Evolutionary conservation across 73 alveolate species (phyloP).

Genomic region (Halteria grandinella): DNA sequence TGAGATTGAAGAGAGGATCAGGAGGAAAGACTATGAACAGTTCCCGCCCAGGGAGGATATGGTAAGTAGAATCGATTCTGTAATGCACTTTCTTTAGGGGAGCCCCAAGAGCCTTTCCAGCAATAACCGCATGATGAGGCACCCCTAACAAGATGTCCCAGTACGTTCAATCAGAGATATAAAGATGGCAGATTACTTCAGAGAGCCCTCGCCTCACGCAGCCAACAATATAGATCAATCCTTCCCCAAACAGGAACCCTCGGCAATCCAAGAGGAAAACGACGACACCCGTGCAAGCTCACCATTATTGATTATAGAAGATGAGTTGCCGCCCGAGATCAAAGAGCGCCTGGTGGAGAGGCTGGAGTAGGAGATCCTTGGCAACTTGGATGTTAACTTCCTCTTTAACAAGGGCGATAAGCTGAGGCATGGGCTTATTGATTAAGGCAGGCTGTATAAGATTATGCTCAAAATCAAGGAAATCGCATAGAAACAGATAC

Average conservation of each 20-base stretch:
- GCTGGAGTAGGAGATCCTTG: slow-evolving; percentile 29
- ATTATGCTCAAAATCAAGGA: slow-evolving; percentile 37
- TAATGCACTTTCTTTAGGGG: too few species aligned
- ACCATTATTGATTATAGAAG: neutral
- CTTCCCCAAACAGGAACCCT: neutral
- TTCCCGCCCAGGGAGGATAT: neutral
- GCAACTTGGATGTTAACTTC: slow-evolving; percentile 43
- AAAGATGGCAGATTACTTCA: slow-evolving; percentile 56
- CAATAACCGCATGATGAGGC: neutral
- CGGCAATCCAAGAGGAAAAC: neutral
- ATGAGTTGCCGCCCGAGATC: too few species aligned
- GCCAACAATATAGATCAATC: too few species aligned
- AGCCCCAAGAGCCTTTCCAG: too few species aligned
- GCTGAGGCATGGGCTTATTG: slow-evolving; percentile 10
- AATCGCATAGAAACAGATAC: slow-evolving; percentile 14
- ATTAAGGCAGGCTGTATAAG: neutral
- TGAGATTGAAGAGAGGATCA: neutral
- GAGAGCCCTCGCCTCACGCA: neutral
- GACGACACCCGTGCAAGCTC: too few species aligned
- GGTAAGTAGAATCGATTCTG: too few species aligned
- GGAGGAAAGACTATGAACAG: neutral
- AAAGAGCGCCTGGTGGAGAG: slow-evolving; percentile 2
- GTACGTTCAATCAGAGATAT: neutral
- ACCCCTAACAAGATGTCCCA: too few species aligned
- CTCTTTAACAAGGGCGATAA: slow-evolving; percentile 24